These are phyloP conservation scores for Fagus crenata DNA, from an alignment of 306 rosid genomes.

Conservation along the genomic window DNA sequence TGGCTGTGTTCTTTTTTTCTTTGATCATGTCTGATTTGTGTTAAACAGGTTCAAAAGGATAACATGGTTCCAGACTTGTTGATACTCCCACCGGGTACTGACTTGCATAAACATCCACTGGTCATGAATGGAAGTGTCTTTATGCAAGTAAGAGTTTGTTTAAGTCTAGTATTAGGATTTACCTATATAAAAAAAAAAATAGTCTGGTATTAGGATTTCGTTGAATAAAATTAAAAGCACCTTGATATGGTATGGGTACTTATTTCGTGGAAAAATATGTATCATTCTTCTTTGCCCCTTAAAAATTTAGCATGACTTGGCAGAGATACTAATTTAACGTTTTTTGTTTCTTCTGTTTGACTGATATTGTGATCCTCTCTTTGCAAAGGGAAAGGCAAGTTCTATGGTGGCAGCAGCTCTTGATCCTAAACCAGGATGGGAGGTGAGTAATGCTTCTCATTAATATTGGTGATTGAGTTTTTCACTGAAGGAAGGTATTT, in stretches of 20 bases:
- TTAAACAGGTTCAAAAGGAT: conserved; percentile 71
- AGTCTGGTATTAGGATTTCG: too few relatives aligned
- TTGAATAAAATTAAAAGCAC: background rate
- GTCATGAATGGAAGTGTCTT: conserved; percentile 75
- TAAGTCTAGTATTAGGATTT: background rate
- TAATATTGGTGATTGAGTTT: conserved; percentile 12
- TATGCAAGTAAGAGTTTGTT: conserved; percentile 67
- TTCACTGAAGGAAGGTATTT: background rate
- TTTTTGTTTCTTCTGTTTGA: conserved; percentile 10
- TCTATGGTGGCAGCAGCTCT: conserved; percentile 96
- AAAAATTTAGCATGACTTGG: background rate
- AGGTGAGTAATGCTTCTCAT: conserved; percentile 52
- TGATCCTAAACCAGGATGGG: conserved; percentile 88
- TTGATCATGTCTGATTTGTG: conserved; percentile 8
- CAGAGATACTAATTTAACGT: background rate
- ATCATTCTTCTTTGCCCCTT: background rate
- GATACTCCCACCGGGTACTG: conserved; percentile 79
- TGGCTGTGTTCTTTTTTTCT: background rate
- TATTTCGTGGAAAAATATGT: background rate
- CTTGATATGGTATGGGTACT: background rate
- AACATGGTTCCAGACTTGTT: conserved; percentile 74
- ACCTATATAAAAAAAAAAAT: too few relatives aligned
- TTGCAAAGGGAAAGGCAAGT: conserved; percentile 85
- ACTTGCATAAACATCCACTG: conserved; percentile 82
- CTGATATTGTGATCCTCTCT: conserved; percentile 23